phyloP scores from a whole-genome alignment of 140 eudicot genomes.

The Cichorium intybus region DNA sequence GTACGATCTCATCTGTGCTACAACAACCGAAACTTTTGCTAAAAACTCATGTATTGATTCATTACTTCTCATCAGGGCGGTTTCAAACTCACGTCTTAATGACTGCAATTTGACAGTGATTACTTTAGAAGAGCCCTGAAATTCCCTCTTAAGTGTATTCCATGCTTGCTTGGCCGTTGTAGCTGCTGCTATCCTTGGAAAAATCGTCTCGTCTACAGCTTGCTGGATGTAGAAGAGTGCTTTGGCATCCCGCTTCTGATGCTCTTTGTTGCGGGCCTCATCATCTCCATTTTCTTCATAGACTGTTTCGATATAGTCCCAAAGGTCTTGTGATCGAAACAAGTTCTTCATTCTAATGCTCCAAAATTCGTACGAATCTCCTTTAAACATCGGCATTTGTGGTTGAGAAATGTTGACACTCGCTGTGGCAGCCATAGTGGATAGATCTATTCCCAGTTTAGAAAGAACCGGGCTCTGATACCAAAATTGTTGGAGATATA shows the following conservation, averaged over 20 bases:
- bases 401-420: background rate
- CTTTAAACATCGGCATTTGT: too few species aligned
- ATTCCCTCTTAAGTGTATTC: conserved; percentile 16
- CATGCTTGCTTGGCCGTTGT: conserved; percentile 23
- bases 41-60: conserved; percentile 1
- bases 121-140: too few species aligned
- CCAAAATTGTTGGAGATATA: background rate
- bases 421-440: background rate
- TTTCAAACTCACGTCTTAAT: background rate
- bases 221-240: too few species aligned
- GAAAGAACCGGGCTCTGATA: background rate
- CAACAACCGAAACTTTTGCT: too few species aligned
- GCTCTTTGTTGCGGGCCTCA: background rate
- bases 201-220: conserved; percentile 1
- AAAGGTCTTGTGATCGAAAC: background rate
- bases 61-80: background rate
- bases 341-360: background rate
- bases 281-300: background rate
- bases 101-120: conserved; percentile 12
- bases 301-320: background rate
- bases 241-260: too few species aligned
- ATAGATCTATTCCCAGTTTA: too few species aligned
- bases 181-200: conserved; percentile 14
- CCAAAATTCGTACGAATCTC: background rate
- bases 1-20: too few species aligned